Conservation (phyloP, 148 eudicot genomes). For the Rheum nobile region DNA sequence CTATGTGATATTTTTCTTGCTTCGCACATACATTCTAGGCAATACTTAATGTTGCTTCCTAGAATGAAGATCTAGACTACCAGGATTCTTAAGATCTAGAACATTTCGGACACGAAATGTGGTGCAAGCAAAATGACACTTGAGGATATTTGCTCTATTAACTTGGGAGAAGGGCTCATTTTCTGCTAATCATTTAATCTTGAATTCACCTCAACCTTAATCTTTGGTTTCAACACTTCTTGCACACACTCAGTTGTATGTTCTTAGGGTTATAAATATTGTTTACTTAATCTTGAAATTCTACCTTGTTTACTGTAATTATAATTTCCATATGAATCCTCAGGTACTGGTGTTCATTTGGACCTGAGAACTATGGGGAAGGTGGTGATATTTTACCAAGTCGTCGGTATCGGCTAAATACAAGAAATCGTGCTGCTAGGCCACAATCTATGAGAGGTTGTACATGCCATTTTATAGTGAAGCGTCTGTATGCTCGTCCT, state of each 20-base stretch:
- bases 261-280: not conserved
- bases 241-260: not conserved
- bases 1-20: not conserved
- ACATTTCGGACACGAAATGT: not conserved
- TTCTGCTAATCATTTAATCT: not conserved
- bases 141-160: not conserved
- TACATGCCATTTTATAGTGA: slow-evolving; percentile 84
- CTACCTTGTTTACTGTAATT: not conserved
- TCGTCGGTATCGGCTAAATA: slow-evolving; percentile 76
- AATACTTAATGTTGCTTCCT: not conserved
- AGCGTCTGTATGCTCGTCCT: slow-evolving; percentile 86
- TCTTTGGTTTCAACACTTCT: not conserved
- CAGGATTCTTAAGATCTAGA: not conserved
- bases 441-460: slow-evolving; percentile 99
- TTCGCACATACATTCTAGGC: not conserved
- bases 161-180: not conserved
- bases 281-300: not conserved
- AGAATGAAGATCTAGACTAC: not conserved
- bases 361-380: slow-evolving; percentile 98
- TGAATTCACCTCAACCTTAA: not conserved
- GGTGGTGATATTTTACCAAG: slow-evolving; percentile 88
- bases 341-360: slow-evolving; percentile 99
- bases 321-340: not conserved
- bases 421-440: slow-evolving; percentile 94
- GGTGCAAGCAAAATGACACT: not conserved